Evolutionary conservation across 2,329 filamentous ascomycete species (phyloP).

Genomic region (Pyrenochaeta sp.): DNA sequence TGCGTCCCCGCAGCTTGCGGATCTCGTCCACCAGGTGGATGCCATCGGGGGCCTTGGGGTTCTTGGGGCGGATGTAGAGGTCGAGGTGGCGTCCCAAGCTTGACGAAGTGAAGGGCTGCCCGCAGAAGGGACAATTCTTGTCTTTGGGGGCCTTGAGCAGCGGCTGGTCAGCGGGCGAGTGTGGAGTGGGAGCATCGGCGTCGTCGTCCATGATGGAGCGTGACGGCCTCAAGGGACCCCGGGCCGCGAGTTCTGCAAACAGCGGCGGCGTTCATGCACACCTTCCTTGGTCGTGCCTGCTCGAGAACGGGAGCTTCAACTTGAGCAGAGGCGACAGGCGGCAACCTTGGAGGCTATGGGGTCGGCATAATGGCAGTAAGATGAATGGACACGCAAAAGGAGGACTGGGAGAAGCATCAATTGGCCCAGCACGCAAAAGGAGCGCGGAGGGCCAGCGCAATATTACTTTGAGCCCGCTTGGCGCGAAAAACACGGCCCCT

Average conservation of each 20-base stretch:
- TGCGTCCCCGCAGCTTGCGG: slow-evolving; percentile 78
- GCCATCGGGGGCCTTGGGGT: slow-evolving; percentile 85
- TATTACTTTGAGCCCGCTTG: slow-evolving; percentile 24
- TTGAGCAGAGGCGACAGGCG: no score
- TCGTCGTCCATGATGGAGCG: slow-evolving; percentile 44
- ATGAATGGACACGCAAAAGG: slow-evolving; percentile 21
- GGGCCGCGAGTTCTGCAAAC: slow-evolving; percentile 22
- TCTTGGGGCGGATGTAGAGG: slow-evolving; percentile 91
- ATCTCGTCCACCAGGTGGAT: slow-evolving; percentile 92
- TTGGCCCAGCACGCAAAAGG: slow-evolving; percentile 29
- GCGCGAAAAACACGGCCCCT: slow-evolving; percentile 33
- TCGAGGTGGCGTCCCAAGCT: slow-evolving; percentile 93
- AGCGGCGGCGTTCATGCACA: slow-evolving; percentile 23
- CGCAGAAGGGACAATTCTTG: slow-evolving; percentile 86
- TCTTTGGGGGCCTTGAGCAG: slow-evolving; percentile 72
- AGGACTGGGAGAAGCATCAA: slow-evolving; percentile 17
- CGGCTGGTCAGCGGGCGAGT: slow-evolving; percentile 31
- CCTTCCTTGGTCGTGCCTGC: no score
- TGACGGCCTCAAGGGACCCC: slow-evolving; percentile 17
- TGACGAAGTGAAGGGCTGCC: slow-evolving; percentile 83
- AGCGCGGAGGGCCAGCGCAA: slow-evolving; percentile 33
- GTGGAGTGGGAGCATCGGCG: slow-evolving; percentile 48
- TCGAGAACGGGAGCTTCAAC: no score
- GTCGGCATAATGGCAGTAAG: slow-evolving; percentile 38
- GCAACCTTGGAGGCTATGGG: no score